Evolutionary conservation across 2,329 filamentous ascomycete species (phyloP).

Genomic region (Lasiodiplodia sp.): DNA sequence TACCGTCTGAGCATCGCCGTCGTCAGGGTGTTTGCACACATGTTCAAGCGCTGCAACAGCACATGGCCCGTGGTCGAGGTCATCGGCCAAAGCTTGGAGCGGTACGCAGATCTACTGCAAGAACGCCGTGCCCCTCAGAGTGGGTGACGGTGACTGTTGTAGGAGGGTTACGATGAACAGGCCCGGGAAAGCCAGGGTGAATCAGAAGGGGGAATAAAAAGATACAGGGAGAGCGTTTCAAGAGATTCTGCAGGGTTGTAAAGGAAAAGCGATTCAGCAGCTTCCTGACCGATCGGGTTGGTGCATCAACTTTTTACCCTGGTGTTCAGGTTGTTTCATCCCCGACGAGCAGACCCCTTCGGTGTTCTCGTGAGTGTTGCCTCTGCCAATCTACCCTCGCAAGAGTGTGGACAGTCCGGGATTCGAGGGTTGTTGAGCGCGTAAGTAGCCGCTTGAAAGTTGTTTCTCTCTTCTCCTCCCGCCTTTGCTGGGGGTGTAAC

Average conservation of each 20-base stretch:
- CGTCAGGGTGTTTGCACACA: slow-evolving; percentile 14
- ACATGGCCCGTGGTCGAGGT: slow-evolving; percentile 15
- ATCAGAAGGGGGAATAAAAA: no score
- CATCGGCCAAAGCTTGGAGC: slow-evolving; percentile 14
- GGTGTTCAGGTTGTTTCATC: neutral
- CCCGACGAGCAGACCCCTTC: neutral
- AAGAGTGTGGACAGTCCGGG: no score
- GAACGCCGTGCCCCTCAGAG: neutral
- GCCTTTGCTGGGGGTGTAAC: neutral
- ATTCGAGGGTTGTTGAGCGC: neutral
- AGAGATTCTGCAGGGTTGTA: no score
- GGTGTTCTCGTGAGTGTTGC: neutral
- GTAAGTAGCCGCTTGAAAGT: neutral
- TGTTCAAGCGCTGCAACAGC: slow-evolving; percentile 15
- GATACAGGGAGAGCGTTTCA: no score
- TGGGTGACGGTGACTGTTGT: neutral
- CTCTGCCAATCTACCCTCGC: neutral
- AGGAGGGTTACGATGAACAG: no score
- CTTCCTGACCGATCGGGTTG: neutral
- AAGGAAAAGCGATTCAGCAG: neutral
- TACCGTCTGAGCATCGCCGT: slow-evolving; percentile 18
- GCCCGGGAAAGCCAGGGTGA: no score
- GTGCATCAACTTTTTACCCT: neutral
- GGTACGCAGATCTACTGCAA: slow-evolving; percentile 14
- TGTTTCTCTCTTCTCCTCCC: neutral